Evolutionary conservation across 805 yeast species (phyloP).

Genomic region (Metahyphopichia silvanorum): DNA sequence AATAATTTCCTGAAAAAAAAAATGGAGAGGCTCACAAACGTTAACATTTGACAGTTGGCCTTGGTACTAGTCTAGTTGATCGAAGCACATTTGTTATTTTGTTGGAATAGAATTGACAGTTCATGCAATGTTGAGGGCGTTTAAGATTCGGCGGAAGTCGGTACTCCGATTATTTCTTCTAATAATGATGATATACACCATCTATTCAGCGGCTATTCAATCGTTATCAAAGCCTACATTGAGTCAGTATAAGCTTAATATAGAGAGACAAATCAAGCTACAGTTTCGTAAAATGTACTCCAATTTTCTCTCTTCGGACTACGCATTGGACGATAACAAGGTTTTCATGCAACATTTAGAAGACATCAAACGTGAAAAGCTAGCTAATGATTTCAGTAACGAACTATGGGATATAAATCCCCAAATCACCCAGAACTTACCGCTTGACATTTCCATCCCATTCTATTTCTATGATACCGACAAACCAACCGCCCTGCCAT

Average conservation of each 20-base stretch:
- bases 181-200: conserved; percentile 5
- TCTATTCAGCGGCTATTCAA: conserved; percentile 5
- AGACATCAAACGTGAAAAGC: conserved; percentile 9
- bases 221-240: conserved; percentile 7
- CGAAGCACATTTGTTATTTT: too few species aligned
- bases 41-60: too few species aligned
- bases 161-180: conserved; percentile 9
- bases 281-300: conserved; percentile 14
- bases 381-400: conserved; percentile 8
- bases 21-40: too few species aligned
- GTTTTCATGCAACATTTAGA: conserved; percentile 8
- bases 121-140: conserved; percentile 7
- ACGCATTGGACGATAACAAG: conserved; percentile 11
- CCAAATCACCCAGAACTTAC: conserved; percentile 4
- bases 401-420: conserved; percentile 23
- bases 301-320: conserved; percentile 15
- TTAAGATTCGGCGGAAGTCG: conserved; percentile 7
- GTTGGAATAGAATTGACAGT: too few species aligned
- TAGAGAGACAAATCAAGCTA: conserved; percentile 13
- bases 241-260: conserved; percentile 8
- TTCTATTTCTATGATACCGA: conserved; percentile 6
- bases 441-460: conserved; percentile 15
- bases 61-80: too few species aligned
- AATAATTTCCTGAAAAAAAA: too few species aligned
- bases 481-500: conserved; percentile 20